Conservation (phyloP, 106 monocot species). For the Dendrobium catenatum region DNA sequence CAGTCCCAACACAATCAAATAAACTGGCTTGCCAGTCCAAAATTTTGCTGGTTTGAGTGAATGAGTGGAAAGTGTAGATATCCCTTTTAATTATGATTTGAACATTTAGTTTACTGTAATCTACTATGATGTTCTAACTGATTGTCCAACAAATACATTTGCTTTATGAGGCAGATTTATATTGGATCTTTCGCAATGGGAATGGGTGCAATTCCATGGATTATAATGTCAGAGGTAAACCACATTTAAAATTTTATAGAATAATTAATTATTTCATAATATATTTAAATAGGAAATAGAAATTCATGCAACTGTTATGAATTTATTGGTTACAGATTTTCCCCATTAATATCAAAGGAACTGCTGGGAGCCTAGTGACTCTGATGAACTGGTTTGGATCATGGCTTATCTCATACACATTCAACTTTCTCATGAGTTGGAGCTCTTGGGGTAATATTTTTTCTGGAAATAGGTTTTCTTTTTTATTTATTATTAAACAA, state of each 20-base stretch:
- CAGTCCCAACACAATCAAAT: too few species aligned
- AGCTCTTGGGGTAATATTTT: conserved; percentile 38
- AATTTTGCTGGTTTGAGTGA: too few species aligned
- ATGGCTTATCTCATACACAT: conserved; percentile 34
- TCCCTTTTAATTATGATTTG: background rate
- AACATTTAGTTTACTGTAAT: background rate
- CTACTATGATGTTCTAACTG: background rate
- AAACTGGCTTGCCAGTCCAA: too few species aligned
- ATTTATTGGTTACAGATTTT: conserved; percentile 35
- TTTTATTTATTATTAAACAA: background rate
- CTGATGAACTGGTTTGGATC: conserved; percentile 53
- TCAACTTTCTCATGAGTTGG: conserved; percentile 53
- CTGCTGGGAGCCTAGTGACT: conserved; percentile 49
- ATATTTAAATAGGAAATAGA: background rate
- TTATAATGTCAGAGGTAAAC: conserved; percentile 55
- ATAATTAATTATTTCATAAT: background rate
- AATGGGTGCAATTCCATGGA: conserved; percentile 55
- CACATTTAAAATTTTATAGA: background rate
- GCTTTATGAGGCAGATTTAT: conserved; percentile 27
- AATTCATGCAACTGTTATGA: background rate
- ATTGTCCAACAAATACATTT: background rate
- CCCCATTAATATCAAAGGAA: conserved; percentile 43
- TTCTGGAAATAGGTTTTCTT: background rate
- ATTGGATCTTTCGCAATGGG: conserved; percentile 43
- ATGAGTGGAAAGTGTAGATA: background rate